Evolutionary conservation across 2,329 filamentous ascomycete species (phyloP).

Genomic region (Ophiostoma himal-ulmi): DNA sequence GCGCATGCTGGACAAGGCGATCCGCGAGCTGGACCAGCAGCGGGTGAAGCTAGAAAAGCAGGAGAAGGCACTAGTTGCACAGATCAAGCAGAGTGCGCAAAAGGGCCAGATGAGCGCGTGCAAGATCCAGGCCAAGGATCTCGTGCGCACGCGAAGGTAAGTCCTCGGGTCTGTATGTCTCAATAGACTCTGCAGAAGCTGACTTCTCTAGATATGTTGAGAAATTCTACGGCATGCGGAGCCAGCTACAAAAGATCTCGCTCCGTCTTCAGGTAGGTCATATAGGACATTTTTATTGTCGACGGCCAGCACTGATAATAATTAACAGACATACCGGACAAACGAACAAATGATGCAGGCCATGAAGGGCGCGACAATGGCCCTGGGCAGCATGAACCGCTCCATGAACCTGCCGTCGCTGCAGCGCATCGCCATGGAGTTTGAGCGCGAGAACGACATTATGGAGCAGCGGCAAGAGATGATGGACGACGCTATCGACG

Average conservation of each 20-base stretch:
- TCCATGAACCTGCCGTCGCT: constrained; percentile 95
- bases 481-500: constrained; percentile 99
- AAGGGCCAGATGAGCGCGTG: constrained; percentile 97
- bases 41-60: constrained; percentile 95
- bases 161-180: constrained; percentile 17
- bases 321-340: constrained; percentile 75
- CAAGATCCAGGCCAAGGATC: constrained; percentile 96
- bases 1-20: constrained; percentile 92
- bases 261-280: constrained; percentile 47
- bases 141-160: constrained; percentile 81
- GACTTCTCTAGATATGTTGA: constrained; percentile 67
- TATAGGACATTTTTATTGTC: background rate
- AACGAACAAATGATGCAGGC: constrained; percentile 99
- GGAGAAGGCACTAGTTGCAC: constrained; percentile 90
- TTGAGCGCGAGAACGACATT: constrained; percentile 96
- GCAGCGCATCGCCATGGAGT: constrained; percentile 97
- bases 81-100: constrained; percentile 98
- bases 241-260: constrained; percentile 92
- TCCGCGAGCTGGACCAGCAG: constrained; percentile 91
- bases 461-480: constrained; percentile 99
- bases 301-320: background rate
- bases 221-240: constrained; percentile 98
- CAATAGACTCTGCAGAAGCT: background rate
- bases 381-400: constrained; percentile 93
- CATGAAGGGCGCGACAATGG: constrained; percentile 94